A percentile compares a stretch with the other conserved stretches of the same genome.
phyloP scores from a whole-genome alignment of 2,329 filamentous ascomycete genomes.

The Colletotrichum gloeosporioides region DNA sequence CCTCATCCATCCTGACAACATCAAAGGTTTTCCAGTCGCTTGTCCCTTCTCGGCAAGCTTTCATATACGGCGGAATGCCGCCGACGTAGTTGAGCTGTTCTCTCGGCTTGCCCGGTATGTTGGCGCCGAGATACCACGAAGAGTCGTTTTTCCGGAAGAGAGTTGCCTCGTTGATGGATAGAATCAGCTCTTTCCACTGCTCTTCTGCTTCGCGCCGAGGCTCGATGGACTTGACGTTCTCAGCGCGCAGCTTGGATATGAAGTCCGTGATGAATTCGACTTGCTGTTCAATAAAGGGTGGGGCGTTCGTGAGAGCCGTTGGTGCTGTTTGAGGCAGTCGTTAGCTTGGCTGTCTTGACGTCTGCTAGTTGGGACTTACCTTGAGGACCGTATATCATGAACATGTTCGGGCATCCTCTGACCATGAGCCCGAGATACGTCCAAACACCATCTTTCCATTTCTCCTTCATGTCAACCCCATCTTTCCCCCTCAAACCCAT shows the following conservation, averaged over 20 bases:
- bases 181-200: constrained; percentile 19
- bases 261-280: constrained; percentile 22
- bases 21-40: constrained; percentile 6
- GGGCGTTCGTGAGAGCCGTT: constrained; percentile 24
- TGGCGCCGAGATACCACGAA: constrained; percentile 27
- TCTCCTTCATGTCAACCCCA: constrained; percentile 32
- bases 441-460: constrained; percentile 34
- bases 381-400: constrained; percentile 30
- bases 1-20: background rate
- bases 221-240: constrained; percentile 20
- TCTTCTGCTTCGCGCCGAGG: constrained; percentile 9
- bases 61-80: constrained; percentile 17
- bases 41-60: constrained; percentile 13
- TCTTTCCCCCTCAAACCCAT: constrained; percentile 34
- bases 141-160: constrained; percentile 23
- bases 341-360: background rate
- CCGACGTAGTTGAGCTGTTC: constrained; percentile 25
- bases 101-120: constrained; percentile 27
- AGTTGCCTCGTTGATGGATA: constrained; percentile 17
- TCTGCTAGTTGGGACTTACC: background rate
- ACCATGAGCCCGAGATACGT: constrained; percentile 31
- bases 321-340: constrained; percentile 1
- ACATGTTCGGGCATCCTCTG: constrained; percentile 24
- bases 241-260: constrained; percentile 4
- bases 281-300: constrained; percentile 20